phyloP scores from a whole-genome alignment of 495 filamentous ascomycete genomes.

The Bryoglossum gracile region DNA sequence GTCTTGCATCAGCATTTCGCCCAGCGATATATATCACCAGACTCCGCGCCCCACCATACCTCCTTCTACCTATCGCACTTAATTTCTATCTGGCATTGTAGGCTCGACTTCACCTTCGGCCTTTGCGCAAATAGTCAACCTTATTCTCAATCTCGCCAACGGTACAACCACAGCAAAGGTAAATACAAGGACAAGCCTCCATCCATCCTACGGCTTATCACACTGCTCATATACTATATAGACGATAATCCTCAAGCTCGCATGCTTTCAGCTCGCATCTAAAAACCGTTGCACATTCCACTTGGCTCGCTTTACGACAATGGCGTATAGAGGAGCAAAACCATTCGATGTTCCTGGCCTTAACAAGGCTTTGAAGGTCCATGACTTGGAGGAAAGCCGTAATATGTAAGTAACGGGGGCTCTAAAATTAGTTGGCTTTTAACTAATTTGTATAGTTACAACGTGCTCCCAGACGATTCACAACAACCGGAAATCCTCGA shows the following conservation, averaged over 20 bases:
- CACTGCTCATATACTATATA: neutral
- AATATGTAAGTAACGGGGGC: constrained; percentile 10
- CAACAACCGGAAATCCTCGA: constrained; percentile 12
- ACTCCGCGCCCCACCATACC: constrained; percentile 4
- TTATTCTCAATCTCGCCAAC: constrained; percentile 4
- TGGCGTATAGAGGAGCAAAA: constrained; percentile 11
- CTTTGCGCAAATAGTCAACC: neutral
- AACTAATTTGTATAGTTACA: constrained; percentile 11
- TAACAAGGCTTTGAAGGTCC: constrained; percentile 13
- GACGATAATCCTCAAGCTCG: constrained; percentile 1
- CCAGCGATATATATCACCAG: constrained; percentile 7
- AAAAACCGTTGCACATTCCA: neutral
- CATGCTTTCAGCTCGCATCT: constrained; percentile 1
- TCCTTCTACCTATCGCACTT: constrained; percentile 2
- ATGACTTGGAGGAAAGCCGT: constrained; percentile 13
- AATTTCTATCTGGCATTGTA: constrained; percentile 6
- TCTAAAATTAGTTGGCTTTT: constrained; percentile 10
- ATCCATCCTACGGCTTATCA: neutral
- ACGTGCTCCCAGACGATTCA: constrained; percentile 10
- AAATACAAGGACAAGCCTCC: neutral
- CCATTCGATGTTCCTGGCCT: constrained; percentile 10
- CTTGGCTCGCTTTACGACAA: neutral
- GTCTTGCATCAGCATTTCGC: constrained; percentile 9
- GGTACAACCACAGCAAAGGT: neutral
- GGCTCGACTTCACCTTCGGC: neutral